Base-by-base conservation (phyloP, 331 rosid species). In the Phaseolus coccineus region DNA sequence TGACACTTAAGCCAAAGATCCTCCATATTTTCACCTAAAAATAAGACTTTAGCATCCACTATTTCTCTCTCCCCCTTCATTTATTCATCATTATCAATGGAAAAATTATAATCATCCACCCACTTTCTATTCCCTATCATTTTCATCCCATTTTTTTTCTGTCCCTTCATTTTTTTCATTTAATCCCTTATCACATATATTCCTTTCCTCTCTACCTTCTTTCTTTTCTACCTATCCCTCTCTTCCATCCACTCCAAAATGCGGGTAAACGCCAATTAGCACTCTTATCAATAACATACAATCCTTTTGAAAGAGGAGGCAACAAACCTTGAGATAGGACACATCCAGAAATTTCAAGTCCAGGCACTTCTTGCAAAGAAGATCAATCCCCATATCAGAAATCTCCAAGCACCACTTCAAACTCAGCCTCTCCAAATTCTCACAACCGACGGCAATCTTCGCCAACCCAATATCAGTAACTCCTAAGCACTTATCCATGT, bases 391-490 rank as follows among this genome's bases (percentile, higher is more conserved):
- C 78, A 90, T 69, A 87, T 88, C 90, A 85, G 94, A 85, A 79
- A 90, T 87, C 87, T 90, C 89, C 70, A 87, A 66, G 75, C 92
- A 90, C 94, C 94, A 90, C 69, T 90, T 90, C 83, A 88, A 79
- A 64, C 94, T 88, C 13, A 90, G 62, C 19, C 10, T 85, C 85
- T 88, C 90, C 84, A 90, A 84, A 0, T 0, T 69, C 52, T 80
- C 71, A 83, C 94, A 90, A 44, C 87, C 86, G 42, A 90, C 78
- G 3, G 85, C 92, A 15, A 88, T 86, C 73, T 74, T 86, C 0
- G 89, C 94, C 79, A 90, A 77, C 44, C 94, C 94, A 73, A 90
- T 90, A 86, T 90, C 92, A 1, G 87, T 85, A 14, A 90, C 35
- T 10, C 84, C 86, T 70, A 88, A 68, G 51, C 94, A 90, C 77